Percentiles rank a stretch among this genome's conserved stretches.
Evolutionary conservation across 2,329 filamentous ascomycete genomes (phyloP).

Genomic region (Cercospora citrullina): DNA sequence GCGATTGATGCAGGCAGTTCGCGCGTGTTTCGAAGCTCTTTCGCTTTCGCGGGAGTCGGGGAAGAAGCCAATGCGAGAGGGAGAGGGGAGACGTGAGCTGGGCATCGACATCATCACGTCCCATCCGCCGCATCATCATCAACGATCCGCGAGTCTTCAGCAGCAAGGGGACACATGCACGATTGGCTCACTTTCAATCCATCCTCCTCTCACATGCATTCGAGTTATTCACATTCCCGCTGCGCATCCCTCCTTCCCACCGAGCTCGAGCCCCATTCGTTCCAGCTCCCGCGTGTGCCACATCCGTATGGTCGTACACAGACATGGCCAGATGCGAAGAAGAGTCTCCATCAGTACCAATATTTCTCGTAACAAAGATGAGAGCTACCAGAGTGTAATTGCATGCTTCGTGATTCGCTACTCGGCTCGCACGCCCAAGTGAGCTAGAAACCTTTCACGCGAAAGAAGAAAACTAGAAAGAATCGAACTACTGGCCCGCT

Average conservation of each 20-base stretch:
- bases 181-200: not conserved
- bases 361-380: no score
- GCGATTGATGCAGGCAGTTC: not conserved
- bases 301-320: not conserved
- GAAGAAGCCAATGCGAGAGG: not conserved
- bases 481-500: not conserved
- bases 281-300: not conserved
- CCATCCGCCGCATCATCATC: not conserved
- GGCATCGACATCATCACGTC: not conserved
- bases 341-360: no score
- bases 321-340: not conserved
- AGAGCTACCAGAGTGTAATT: not conserved
- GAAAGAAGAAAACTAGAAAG: not conserved
- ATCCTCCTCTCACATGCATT: not conserved
- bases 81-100: not conserved
- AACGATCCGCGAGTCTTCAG: not conserved
- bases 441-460: not conserved
- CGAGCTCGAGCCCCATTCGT: not conserved
- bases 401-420: not conserved
- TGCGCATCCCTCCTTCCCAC: not conserved
- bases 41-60: not conserved
- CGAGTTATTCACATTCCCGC: not conserved
- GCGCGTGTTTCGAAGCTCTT: not conserved
- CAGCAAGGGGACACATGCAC: not conserved
- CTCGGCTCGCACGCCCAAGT: not conserved